Evolutionary conservation across 164 flowering plant species (phyloP), one percentile per base, ranked within the genome.

Genomic region (Vitis vinifera): DNA sequence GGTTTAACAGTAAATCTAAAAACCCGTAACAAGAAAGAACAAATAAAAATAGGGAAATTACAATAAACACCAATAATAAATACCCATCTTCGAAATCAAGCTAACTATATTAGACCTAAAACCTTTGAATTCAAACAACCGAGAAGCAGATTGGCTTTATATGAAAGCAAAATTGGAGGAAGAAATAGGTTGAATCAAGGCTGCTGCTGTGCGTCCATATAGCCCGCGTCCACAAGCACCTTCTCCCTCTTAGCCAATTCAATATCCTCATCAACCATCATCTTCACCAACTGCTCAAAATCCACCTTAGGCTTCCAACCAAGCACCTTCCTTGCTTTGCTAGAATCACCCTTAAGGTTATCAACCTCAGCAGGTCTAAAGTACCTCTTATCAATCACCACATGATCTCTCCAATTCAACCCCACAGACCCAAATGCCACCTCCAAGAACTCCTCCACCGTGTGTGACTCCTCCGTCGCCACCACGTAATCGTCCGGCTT

Each of bases 151-250:
- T 37, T 37, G 44, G 7, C 7, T 37, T 37, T 37, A 37, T 37
- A 37, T 37, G 7, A 37, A 37, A 37, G 44, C 44, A 37, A 37
- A 37, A 37, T 37, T 37, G 44, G 7, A 4, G 44, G 7, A 6
- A 37, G 44, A 37, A 3, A 51, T 23, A 57, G 23, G 17, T 9
- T 13, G 4, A 53, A 59, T 86, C 81, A 93, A 9, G 97, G 98
- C 73, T 93, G 98, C 61, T 93, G 98, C 77, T 91, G 97, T 9
- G 97, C 92, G 81, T 95, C 99, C 85, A 95, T 79, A 68, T 82
- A 95, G 1, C 98, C 99, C 65, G 98, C 98, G 81, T 95, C 99
- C 55, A 95, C 99, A 72, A 95, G 92, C 57, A 95, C 99, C 76
- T 90, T 95, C 87, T 95, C 98, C 68, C 97, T 86, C 78, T 93